phyloP scores from a whole-genome alignment of 768 basidiomycete species.

The Kwoniella mangroviensis region DNA sequence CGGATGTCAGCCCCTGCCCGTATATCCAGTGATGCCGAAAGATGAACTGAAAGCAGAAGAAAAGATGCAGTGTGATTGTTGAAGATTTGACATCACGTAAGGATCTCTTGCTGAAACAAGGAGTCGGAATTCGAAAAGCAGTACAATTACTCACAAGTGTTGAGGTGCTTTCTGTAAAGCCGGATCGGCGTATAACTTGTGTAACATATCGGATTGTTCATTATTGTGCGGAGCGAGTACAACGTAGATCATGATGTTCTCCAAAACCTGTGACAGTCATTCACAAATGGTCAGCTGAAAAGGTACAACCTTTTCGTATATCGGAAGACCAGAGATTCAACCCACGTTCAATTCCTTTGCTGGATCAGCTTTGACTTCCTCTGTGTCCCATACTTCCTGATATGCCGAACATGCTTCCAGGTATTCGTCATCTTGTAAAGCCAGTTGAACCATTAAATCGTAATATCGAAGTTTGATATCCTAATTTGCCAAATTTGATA shows the following conservation, averaged over 20 bases:
- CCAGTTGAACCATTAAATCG: conserved; percentile 94
- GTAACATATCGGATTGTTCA: conserved; percentile 95
- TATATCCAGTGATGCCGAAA: neutral
- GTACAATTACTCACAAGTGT: conserved; percentile 68
- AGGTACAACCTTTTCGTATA: neutral
- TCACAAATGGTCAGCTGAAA: conserved; percentile 1
- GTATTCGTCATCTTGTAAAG: conserved; percentile 79
- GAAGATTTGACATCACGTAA: neutral
- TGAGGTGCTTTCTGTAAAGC: conserved; percentile 78
- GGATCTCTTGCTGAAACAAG: too few species aligned
- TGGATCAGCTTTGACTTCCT: conserved; percentile 84
- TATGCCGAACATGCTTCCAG: conserved; percentile 94
- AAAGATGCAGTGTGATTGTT: neutral
- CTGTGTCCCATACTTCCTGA: conserved; percentile 96
- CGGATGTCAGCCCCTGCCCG: neutral
- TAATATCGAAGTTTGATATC: conserved; percentile 95
- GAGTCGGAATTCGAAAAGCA: neutral
- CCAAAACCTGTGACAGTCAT: conserved; percentile 69
- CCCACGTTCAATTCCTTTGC: conserved; percentile 55
- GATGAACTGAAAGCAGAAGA: neutral
- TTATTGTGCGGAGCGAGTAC: conserved; percentile 93
- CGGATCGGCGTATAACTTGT: conserved; percentile 79
- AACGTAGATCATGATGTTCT: conserved; percentile 93
- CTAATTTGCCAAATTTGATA: conserved; percentile 59
- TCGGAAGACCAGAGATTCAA: neutral